Base-by-base conservation (phyloP, 768 basidiomycete genomes). In the Cystofilobasidium ferigula region DNA sequence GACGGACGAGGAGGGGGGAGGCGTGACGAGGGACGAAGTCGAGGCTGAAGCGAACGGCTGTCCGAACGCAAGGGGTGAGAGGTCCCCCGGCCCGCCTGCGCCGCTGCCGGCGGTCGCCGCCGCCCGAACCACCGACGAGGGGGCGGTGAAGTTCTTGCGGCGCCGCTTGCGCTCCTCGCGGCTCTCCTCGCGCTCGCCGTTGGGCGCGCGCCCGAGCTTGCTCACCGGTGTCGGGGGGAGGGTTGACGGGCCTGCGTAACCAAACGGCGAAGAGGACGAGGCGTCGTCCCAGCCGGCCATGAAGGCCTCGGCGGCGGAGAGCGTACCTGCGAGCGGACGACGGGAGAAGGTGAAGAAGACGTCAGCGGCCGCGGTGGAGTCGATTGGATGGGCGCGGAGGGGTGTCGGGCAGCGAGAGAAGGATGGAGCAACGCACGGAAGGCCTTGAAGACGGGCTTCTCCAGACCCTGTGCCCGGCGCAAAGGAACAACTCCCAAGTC, bases 241-340 rank as follows among this genome's bases (percentile, higher is more conserved):
- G 1, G 40, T 61, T 42, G 58, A 36, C 22, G 64, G 64, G 8
- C 64, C 64, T 16, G 58, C 51, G 51, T 51, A 66, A 14, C 64
- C 64, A 26, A 66, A 66, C 40, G 64, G 64, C 32, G 51, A 32
- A 3, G 57, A 51, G n/a, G 24, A 13, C 26, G 64, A 24, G 22
- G 26, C n/a, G 16, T 45, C 35, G 24, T 58, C 57, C 57, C 57
- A 60, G 16, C 58, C 64, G 1, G 30, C 22, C 26, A 64, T 57
- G 35, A 58, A 64, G 2, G 56, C 45, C 35, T 64, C 63, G 24
- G 63, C 63, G 18, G 63, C 63, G n/a, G 63, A 42, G 22, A 48
- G 63, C 24, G 63, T 45, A 1, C 63, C 60, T 66, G 40, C 6
- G 18, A 8, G 32, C 13, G 45, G 30, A n/a, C 14, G 13, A n/a